These are phyloP conservation scores for Cyberlindnera nakhonratchasimensis DNA, from an alignment of 805 yeast species.

Conservation along the genomic window DNA sequence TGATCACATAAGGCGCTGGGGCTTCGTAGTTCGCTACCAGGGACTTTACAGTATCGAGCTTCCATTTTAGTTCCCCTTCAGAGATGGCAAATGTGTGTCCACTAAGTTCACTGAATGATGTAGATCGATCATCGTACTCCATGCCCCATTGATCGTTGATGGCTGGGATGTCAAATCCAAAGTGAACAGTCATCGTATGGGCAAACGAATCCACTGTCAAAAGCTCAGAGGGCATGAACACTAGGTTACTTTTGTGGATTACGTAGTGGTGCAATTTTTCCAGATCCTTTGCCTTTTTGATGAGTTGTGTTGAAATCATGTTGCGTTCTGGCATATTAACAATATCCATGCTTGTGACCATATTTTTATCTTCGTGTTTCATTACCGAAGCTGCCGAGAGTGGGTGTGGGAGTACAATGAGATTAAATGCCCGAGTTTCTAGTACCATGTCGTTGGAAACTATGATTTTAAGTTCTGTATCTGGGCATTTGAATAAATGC, in stretches of 20 bases:
- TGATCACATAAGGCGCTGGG: slow-evolving; percentile 16
- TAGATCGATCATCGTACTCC: slow-evolving; percentile 14
- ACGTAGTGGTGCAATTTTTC: slow-evolving; percentile 2
- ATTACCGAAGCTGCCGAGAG: slow-evolving; percentile 14
- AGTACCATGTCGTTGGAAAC: slow-evolving; percentile 6
- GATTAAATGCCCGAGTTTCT: slow-evolving; percentile 6
- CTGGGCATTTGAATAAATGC: slow-evolving; percentile 4
- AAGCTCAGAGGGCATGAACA: slow-evolving; percentile 13
- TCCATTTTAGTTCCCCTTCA: slow-evolving; percentile 19
- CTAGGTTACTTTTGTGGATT: background rate
- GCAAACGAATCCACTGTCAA: slow-evolving; percentile 12
- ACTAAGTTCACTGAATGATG: slow-evolving; percentile 11
- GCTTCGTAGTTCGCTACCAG: slow-evolving; percentile 15
- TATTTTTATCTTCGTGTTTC: slow-evolving; percentile 11
- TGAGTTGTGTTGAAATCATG: slow-evolving; percentile 2
- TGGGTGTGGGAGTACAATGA: slow-evolving; percentile 22
- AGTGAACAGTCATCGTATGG: slow-evolving; percentile 3
- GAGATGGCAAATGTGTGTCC: slow-evolving; percentile 11
- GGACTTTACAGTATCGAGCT: slow-evolving; percentile 15
- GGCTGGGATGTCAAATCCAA: slow-evolving; percentile 14
- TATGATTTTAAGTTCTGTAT: slow-evolving; percentile 1
- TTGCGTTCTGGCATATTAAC: slow-evolving; percentile 3
- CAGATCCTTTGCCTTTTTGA: background rate
- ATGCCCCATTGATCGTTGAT: slow-evolving; percentile 10
- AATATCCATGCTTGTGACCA: slow-evolving; percentile 9